Conservation (phyloP, 371 early-diverging fungal genomes). For the Chytridium lagenaria region DNA sequence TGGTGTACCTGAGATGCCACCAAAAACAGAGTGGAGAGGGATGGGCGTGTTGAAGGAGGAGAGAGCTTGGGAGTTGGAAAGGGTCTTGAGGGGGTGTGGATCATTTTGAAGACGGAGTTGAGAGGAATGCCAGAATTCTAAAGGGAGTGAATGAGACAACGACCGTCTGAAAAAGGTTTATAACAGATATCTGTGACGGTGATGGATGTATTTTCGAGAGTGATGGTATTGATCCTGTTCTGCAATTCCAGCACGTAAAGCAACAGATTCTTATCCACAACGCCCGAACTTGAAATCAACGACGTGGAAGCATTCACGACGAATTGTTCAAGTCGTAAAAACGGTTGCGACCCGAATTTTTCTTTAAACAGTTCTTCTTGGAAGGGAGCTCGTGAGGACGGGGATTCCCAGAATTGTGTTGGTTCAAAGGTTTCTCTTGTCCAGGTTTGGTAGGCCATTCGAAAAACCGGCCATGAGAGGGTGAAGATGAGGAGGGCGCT, state of each 20-base stretch:
- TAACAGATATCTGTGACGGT: conserved; percentile 50
- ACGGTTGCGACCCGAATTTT: conserved; percentile 37
- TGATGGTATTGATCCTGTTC: conserved; percentile 19
- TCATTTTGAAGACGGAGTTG: conserved; percentile 42
- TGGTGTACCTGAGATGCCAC: conserved; percentile 46
- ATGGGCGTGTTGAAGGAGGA: conserved; percentile 55
- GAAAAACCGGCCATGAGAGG: conserved; percentile 61
- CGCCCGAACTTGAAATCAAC: conserved; percentile 19
- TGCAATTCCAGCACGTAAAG: conserved; percentile 40
- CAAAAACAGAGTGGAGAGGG: conserved; percentile 60
- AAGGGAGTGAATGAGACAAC: conserved; percentile 67
- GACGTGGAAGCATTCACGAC: conserved; percentile 35
- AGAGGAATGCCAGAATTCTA: conserved; percentile 57
- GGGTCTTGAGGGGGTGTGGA: conserved; percentile 44
- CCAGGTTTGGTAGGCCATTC: conserved; percentile 43
- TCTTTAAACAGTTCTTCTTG: conserved; percentile 29
- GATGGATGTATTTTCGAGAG: background rate
- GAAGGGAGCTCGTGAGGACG: conserved; percentile 31
- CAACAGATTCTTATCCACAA: conserved; percentile 28
- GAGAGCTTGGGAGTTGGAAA: conserved; percentile 42
- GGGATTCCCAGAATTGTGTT: conserved; percentile 38
- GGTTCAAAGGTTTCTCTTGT: conserved; percentile 34
- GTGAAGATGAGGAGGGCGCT: conserved; percentile 58
- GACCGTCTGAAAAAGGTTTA: conserved; percentile 37
- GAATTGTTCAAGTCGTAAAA: conserved; percentile 50